Base-by-base conservation (phyloP, 2,329 filamentous ascomycete species). In the Plenodomus biglobosus region DNA sequence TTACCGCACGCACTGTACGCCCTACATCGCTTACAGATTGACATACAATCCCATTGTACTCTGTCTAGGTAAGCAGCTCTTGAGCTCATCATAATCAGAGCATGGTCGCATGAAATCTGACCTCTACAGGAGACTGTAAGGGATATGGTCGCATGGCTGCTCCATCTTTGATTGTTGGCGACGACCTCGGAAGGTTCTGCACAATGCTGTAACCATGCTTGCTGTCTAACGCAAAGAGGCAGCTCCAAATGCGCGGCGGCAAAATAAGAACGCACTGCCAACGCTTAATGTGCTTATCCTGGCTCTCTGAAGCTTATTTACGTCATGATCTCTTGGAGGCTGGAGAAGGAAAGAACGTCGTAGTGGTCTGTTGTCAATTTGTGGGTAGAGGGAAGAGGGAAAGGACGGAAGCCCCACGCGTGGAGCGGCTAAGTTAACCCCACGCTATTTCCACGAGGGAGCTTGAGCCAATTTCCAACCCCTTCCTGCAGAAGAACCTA, bases 281-380 rank as follows among this genome's bases (percentile, higher is more conserved):
- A 48, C 32, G n/a, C 38, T 48, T 44, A 38, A 44, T 36, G 27
- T 37, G 43, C 56, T 56, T 58, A 49, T 48, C 20, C 38, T 13
- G n/a, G 32, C 17, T 24, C 42, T 16, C 34, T 6, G 44, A 59
- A 56, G 55, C 59, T 61, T 61, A 38, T 49, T 20, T 36, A 61
- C 61, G 53, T 63, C 56, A 63, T 62, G 36, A 32, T 18, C 21
- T 32, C 20, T 13, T 37, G 32, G 17, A 18, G 10, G 18, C 15
- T 47, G 34, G 27, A 22, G 27, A 15, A 5, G 6, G 22, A 24
- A 11, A 5, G 22, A 24, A 24, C 22, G 22, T 24, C 22, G 22
- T 24, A 24, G 22, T 6, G 22, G 6, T 5, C 6, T 6, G 22
- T 24, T 24, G 22, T 5, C 22, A 24, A 24, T 24, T 24, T n/a